Percentiles rank a stretch among this genome's conserved stretches.
Evolutionary conservation across 345 rosid species (phyloP).

Genomic region (Kernera saxatilis): DNA sequence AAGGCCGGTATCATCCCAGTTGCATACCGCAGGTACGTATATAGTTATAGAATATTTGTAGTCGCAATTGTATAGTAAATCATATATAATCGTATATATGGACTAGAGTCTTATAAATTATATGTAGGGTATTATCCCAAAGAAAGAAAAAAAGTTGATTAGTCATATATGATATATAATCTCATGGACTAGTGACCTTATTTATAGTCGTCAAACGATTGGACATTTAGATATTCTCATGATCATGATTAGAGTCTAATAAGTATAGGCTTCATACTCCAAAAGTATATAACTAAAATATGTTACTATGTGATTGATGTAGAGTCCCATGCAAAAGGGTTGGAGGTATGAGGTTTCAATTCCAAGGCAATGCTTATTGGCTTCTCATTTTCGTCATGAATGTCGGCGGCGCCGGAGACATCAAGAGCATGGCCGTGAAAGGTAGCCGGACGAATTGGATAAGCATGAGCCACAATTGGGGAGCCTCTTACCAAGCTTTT

Average conservation of each 20-base stretch:
- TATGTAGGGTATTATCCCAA: no score
- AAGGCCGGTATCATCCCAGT: conserved; percentile 56
- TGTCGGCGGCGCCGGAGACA: conserved; percentile 72
- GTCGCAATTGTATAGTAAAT: no score
- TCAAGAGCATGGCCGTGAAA: conserved; percentile 51
- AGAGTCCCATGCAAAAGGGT: conserved; percentile 68
- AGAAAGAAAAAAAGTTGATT: no score
- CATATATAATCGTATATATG: no score
- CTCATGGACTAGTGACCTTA: no score
- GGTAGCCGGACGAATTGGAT: conserved; percentile 79
- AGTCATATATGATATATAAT: no score
- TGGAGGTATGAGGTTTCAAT: conserved; percentile 68
- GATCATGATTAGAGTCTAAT: neutral
- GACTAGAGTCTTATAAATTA: no score
- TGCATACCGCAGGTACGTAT: conserved; percentile 56
- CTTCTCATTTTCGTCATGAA: conserved; percentile 50
- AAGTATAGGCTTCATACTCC: neutral
- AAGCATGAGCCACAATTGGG: conserved; percentile 89
- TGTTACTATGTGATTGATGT: conserved; percentile 3
- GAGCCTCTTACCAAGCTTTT: conserved; percentile 89
- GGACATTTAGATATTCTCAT: neutral
- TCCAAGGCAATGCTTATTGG: conserved; percentile 65
- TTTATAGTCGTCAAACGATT: neutral
- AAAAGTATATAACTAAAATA: neutral
- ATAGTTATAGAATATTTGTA: no score